Conservation (phyloP, 2,329 filamentous ascomycete species). For the Fusarium sp. region DNA sequence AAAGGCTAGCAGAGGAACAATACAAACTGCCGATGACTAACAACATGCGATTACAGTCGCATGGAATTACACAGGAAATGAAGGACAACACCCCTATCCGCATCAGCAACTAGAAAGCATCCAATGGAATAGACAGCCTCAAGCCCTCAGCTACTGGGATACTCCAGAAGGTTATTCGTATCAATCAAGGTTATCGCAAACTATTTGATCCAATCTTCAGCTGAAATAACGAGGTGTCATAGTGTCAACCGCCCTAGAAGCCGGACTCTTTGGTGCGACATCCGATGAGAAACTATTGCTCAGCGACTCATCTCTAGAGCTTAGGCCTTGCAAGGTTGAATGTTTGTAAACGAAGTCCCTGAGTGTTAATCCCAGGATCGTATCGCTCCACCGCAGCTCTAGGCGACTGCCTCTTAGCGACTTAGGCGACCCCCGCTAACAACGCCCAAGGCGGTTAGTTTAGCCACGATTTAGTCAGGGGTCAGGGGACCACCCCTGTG, state of each 20-base stretch:
- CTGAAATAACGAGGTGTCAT: constrained; percentile 5
- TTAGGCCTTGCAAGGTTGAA: background rate
- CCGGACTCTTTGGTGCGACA: constrained; percentile 25
- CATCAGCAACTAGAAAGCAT: background rate
- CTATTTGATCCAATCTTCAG: background rate
- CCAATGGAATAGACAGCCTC: background rate
- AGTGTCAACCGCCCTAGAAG: background rate
- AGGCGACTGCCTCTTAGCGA: constrained; percentile 15
- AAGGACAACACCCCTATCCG: background rate
- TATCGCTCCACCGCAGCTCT: constrained; percentile 18
- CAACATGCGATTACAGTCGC: background rate
- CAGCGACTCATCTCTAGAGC: background rate
- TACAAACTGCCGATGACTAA: background rate
- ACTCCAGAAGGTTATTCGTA: constrained; percentile 1
- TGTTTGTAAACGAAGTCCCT: constrained; percentile 1
- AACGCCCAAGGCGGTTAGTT: background rate
- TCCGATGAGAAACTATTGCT: background rate
- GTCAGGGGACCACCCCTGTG: background rate
- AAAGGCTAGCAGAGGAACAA: background rate
- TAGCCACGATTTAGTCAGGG: constrained; percentile 19
- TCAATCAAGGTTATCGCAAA: background rate
- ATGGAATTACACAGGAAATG: constrained; percentile 4
- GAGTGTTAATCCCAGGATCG: constrained; percentile 11
- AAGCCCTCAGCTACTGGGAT: background rate
- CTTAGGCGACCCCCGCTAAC: constrained; percentile 16